Evolutionary conservation across 805 yeast species (phyloP), one percentile per base, ranked within the genome.

Genomic region (Tetrapisispora arboricola): DNA sequence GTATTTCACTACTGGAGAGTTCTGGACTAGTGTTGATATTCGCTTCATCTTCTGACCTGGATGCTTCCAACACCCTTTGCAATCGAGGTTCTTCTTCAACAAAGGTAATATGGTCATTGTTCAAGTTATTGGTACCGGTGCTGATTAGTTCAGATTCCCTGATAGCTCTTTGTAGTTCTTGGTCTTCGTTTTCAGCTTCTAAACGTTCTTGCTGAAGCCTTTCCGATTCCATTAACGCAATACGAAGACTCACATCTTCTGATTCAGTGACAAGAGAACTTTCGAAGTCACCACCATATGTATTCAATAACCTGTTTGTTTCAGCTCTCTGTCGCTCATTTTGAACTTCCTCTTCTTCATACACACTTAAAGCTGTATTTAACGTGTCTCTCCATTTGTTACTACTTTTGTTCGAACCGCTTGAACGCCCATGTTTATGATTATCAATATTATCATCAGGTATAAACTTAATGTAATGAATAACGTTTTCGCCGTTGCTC

Each of bases 211-310:
- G 27, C 21, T 26, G 33, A 8, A 20, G 11, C 28, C 38, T 39
- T 40, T 51, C 50, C 2, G 66, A 61, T 41, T 61, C 66, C 49
- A 61, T 44, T 21, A 61, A 36, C 2, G 66, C 66, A 36, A 61
- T 60, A 38, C 50, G 45, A 32, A 60, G 41, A 33, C 58, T 61
- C 9, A 57, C 35, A 21, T 60, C 60, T 17, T 61, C 64, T 22
- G 58, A 61, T 28, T 60, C 61, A 11, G 37, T 24, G 7, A 7
- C 12, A 3, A 36, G 24, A 10, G 30, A 37, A 2, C 30, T 32
- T 18, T 29, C 32, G 5, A 57, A 31, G 40, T 54, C 59, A 20
- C 64, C 64, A 39, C 60, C 58, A 39, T 55, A 58, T 22, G 46
- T 41, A 32, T 48, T 44, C 20, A 53, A 31, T 20, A 58, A 37